Conservation (phyloP, 352 stramenopile species). For the Pythium utonaiense region DNA sequence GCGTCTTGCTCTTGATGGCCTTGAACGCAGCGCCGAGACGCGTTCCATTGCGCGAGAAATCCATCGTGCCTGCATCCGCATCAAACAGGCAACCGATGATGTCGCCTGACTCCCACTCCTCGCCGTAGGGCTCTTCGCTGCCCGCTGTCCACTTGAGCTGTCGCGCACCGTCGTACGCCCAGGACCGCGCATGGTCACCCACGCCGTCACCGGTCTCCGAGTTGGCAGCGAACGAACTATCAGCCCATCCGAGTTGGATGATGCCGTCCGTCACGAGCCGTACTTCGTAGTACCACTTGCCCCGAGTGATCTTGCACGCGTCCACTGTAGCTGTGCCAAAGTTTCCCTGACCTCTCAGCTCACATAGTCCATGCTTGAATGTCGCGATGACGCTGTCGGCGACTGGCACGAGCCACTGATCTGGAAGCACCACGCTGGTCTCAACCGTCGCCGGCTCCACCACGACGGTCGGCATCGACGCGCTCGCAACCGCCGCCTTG, state of each 20-base stretch:
- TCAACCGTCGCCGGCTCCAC: not conserved
- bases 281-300: slow-evolving; percentile 91
- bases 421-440: slow-evolving; percentile 14
- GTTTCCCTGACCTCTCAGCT: slow-evolving; percentile 67
- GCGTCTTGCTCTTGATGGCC: slow-evolving; percentile 26
- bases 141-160: slow-evolving; percentile 84
- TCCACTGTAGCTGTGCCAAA: slow-evolving; percentile 71
- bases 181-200: slow-evolving; percentile 87
- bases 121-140: slow-evolving; percentile 57
- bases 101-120: slow-evolving; percentile 74
- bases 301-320: slow-evolving; percentile 38
- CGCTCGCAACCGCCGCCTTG: slow-evolving; percentile 5
- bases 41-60: slow-evolving; percentile 85
- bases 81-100: slow-evolving; percentile 88
- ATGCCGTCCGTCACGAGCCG: slow-evolving; percentile 84
- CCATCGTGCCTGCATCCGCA: slow-evolving; percentile 58
- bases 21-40: slow-evolving; percentile 58
- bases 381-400: slow-evolving; percentile 38
- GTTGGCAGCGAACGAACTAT: slow-evolving; percentile 74
- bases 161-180: slow-evolving; percentile 87
- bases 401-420: slow-evolving; percentile 47
- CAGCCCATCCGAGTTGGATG: slow-evolving; percentile 91
- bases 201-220: slow-evolving; percentile 86
- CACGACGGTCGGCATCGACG: not conserved
- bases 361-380: slow-evolving; percentile 69